Base-by-base conservation (phyloP, 495 filamentous ascomycete genomes). In the Xanthoparmelia taractica region DNA sequence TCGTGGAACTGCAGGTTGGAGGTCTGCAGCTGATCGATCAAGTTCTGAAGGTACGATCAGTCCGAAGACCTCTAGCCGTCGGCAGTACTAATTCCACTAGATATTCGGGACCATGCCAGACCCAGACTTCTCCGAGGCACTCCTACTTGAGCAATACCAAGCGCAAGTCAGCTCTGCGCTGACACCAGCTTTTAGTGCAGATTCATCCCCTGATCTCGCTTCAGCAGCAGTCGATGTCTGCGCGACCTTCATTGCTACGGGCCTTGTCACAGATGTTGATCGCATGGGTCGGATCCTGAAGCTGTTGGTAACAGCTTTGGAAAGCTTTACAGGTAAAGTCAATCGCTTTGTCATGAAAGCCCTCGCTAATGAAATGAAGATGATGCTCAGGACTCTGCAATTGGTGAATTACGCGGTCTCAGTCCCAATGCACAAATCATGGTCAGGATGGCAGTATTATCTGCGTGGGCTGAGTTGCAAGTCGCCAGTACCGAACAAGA, bases 381-480 rank as follows among this genome's bases (percentile, higher is more conserved):
- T 62, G 90, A 90, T 73, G 81, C 83, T 29, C 74, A 77, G 5
- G 91, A 96, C 61, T 87, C 87, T 47, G 90, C 90, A 0, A 96
- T 99, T 72, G 94, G 95, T 31, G 94, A 99, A 65, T 76, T 99
- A 25, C 91, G 90, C 74, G 91, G 89, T 2, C 85, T 97, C 34
- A 96, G 95, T 72, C 90, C 95, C 0, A 99, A 99, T 70, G 94
- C 94, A 4, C 88, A 92, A 64, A 91, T 96, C 34, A 99, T 99
- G 94, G 91, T 99, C 47, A 95, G 92, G 71, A 91, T 96, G 84
- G 86, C 95, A 2, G 87, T 97, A 2, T 91, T 95, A 71, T 92
- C 92, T n/a, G 94, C 92, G 11, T 99, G 94, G 94, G 95, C 94
- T n/a, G 90, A 96, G 65, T 82, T 99, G 38, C 95, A 99, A 73